These are phyloP conservation scores for Vitellaria paradoxa DNA, from an alignment of 179 eudicot genomes.

Conservation along the genomic window DNA sequence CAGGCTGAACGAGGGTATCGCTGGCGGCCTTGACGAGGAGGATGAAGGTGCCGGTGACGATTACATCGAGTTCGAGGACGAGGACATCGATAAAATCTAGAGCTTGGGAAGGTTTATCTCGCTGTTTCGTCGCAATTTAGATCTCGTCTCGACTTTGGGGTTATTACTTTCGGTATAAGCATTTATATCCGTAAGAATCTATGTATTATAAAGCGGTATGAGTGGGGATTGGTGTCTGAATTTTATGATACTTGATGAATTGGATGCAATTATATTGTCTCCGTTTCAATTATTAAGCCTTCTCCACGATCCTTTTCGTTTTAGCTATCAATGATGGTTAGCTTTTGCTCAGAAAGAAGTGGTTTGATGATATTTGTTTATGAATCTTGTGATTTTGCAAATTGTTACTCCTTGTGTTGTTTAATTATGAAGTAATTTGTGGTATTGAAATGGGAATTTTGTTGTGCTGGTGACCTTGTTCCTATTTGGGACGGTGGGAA, in stretches of 20 bases:
- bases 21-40: slow-evolving; percentile 21
- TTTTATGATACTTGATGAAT: slow-evolving; percentile 6
- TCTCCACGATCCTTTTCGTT: not conserved
- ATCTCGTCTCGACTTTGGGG: not conserved
- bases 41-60: slow-evolving; percentile 17
- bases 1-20: slow-evolving; percentile 21
- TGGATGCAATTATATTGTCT: not conserved
- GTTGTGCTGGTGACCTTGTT: too few relatives aligned
- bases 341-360: not conserved
- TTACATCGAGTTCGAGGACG: slow-evolving; percentile 21
- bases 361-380: not conserved
- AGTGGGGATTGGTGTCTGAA: not conserved
- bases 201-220: not conserved
- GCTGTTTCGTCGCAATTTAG: not conserved
- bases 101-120: not conserved
- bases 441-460: too few relatives aligned
- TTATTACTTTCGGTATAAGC: not conserved
- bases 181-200: not conserved
- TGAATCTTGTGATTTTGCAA: not conserved
- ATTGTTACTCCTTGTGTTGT: not conserved
- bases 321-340: too few relatives aligned
- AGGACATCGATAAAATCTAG: slow-evolving; percentile 22
- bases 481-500: too few relatives aligned
- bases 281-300: not conserved
- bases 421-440: too few relatives aligned